phyloP scores from a whole-genome alignment of 83 land plant genomes.

The Diphasiastrum complanatum region DNA sequence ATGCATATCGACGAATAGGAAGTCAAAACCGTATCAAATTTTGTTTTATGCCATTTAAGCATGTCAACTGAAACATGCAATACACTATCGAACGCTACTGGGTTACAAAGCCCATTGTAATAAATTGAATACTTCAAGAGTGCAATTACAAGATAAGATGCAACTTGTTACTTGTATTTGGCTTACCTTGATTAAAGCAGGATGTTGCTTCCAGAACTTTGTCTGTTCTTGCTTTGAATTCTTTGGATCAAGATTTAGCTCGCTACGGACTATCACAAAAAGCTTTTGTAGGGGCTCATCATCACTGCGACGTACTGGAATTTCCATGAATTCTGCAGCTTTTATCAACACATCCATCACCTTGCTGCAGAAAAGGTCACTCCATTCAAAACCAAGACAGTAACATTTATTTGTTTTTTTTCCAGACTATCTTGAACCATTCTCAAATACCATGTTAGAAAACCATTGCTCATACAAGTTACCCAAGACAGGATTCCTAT shows the following conservation, averaged over 20 bases:
- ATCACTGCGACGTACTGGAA: constrained; percentile 85
- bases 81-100: background rate
- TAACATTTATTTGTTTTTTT: no score
- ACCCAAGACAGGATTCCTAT: no score
- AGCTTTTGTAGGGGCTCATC: constrained; percentile 81
- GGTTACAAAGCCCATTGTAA: no score
- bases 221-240: constrained; percentile 90
- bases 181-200: constrained; percentile 74
- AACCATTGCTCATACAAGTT: no score
- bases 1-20: background rate
- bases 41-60: background rate
- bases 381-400: no score
- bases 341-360: constrained; percentile 93
- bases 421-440: no score
- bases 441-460: no score
- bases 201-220: constrained; percentile 97
- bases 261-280: constrained; percentile 80
- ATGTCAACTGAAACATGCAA: background rate
- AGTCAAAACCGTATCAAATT: no score
- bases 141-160: background rate
- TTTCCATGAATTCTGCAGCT: constrained; percentile 92
- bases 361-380: constrained; percentile 54
- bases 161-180: background rate
- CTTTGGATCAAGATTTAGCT: constrained; percentile 74
- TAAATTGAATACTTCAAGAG: no score